phyloP scores from a whole-genome alignment of 2,329 filamentous ascomycete species.

The Diaporthe nobilis region DNA sequence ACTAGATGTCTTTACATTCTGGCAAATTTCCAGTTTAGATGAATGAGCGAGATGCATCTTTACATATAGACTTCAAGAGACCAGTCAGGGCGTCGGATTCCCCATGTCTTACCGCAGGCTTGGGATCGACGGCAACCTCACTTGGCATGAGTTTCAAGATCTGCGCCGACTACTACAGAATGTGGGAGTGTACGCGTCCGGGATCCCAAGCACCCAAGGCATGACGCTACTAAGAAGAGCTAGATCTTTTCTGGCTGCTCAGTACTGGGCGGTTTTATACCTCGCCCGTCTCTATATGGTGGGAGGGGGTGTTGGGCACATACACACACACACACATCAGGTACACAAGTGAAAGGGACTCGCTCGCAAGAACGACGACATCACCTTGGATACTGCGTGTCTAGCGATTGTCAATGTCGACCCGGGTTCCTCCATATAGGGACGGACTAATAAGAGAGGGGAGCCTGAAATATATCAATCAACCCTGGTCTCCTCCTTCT shows the following conservation, averaged over 20 bases:
- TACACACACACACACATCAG: not conserved
- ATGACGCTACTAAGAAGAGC: conserved; percentile 19
- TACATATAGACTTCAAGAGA: not conserved
- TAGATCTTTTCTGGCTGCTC: conserved; percentile 14
- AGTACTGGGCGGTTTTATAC: not conserved
- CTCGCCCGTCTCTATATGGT: not conserved
- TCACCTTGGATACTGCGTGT: not conserved
- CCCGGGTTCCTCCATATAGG: not conserved
- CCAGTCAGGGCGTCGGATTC: not conserved
- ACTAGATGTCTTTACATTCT: not conserved
- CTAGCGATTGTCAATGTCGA: not conserved
- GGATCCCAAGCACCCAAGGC: not conserved
- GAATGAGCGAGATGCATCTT: not conserved
- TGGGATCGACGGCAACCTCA: conserved; percentile 16
- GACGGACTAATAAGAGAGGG: not conserved
- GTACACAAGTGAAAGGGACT: not conserved
- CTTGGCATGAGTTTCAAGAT: conserved; percentile 29
- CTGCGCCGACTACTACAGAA: not conserved
- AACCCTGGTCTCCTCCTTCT: not conserved
- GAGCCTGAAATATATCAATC: not conserved
- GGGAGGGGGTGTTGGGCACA: not conserved
- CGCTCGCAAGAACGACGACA: not conserved
- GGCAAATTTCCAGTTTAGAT: not conserved
- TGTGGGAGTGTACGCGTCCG: conserved; percentile 2
- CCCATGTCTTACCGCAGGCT: conserved; percentile 11